A percentile compares a stretch with the other conserved stretches of the same genome.
These are phyloP conservation scores for Calocera viscosa DNA, from an alignment of 768 basidiomycete genomes.

Conservation along the genomic window DNA sequence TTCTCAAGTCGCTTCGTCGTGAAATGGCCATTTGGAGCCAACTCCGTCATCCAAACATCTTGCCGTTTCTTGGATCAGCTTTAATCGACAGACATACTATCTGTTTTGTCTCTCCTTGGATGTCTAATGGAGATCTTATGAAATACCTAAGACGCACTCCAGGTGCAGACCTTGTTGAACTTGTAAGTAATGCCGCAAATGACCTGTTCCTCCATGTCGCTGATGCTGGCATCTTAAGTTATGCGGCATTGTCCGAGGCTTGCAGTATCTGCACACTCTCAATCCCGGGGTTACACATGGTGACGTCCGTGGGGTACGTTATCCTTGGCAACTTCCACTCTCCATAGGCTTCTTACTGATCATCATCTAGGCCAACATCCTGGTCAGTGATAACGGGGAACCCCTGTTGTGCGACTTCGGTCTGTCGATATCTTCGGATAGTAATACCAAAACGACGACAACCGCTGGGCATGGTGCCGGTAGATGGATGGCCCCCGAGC, in stretches of 20 bases:
- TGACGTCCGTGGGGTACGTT: background rate
- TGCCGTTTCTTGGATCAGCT: background rate
- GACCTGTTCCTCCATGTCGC: background rate
- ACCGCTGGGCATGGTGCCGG: background rate
- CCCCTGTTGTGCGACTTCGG: background rate
- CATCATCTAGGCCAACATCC: background rate
- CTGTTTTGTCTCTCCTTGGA: background rate
- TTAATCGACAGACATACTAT: background rate
- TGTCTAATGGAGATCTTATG: background rate
- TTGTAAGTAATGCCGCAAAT: background rate
- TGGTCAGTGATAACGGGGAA: background rate
- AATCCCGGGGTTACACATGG: background rate
- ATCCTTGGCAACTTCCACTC: background rate
- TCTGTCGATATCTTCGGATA: background rate
- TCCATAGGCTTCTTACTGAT: background rate
- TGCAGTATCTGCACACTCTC: background rate
- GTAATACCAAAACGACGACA: background rate
- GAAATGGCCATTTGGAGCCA: background rate
- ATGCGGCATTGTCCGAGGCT: background rate
- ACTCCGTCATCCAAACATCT: background rate
- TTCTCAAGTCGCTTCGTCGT: background rate
- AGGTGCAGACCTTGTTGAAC: background rate
- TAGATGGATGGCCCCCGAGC: background rate
- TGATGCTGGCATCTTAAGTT: background rate
- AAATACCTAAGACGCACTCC: background rate